These are phyloP conservation scores for Sarocladiaceae sp. DNA, from an alignment of 2,329 filamentous ascomycete genomes.

Conservation along the genomic window DNA sequence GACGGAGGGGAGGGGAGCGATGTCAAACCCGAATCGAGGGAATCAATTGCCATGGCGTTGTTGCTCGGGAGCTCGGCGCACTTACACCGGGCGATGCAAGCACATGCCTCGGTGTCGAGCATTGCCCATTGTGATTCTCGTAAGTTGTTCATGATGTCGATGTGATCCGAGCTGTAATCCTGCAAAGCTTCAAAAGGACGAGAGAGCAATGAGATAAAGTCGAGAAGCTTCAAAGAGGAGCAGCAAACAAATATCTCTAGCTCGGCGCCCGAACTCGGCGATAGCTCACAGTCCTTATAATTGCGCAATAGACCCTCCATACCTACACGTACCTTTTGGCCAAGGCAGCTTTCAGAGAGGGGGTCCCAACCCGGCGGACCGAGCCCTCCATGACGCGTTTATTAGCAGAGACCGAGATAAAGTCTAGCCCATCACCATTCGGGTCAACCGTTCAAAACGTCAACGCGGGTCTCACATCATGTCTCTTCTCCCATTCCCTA, in stretches of 20 bases:
- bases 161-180: too few relatives aligned
- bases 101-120: not conserved
- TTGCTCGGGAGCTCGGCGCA: not conserved
- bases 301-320: not conserved
- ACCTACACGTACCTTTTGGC: too few relatives aligned
- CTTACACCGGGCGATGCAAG: not conserved
- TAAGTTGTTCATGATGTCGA: not conserved
- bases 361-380: not conserved
- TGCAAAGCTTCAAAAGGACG: too few relatives aligned
- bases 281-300: conserved; percentile 3
- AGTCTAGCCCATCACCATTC: not conserved
- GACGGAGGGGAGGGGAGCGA: conserved; percentile 9
- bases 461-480: not conserved
- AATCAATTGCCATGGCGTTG: conserved; percentile 2
- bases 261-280: conserved; percentile 6
- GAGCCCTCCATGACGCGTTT: conserved; percentile 7
- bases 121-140: conserved; percentile 3
- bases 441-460: conserved; percentile 7
- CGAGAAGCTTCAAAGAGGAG: not conserved
- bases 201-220: too few relatives aligned
- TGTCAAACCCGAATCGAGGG: not conserved
- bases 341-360: too few relatives aligned
- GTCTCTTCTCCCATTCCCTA: too few relatives aligned
- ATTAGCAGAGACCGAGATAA: not conserved
- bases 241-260: not conserved